These are phyloP conservation scores for Lepiota brunneoincarnata DNA, from an alignment of 768 basidiomycete genomes.

Conservation along the genomic window DNA sequence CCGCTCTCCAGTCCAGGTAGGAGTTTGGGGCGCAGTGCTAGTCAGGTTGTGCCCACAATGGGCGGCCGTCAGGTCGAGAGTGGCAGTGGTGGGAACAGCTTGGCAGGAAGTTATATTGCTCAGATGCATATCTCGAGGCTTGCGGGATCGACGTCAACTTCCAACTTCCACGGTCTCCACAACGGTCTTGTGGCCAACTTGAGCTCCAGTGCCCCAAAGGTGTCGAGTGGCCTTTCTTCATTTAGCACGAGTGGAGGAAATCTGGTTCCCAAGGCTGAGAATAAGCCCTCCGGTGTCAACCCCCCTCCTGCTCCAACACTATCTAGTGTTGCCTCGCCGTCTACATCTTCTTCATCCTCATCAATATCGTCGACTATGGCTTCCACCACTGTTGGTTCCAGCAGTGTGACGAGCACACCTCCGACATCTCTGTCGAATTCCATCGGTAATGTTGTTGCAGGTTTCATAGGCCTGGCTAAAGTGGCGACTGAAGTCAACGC, in stretches of 20 bases:
- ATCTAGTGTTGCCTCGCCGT: conserved; percentile 23
- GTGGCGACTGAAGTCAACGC: conserved; percentile 24
- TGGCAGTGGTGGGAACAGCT: conserved; percentile 36
- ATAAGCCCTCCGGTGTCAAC: not conserved
- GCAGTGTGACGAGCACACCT: conserved; percentile 51
- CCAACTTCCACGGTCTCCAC: conserved; percentile 17
- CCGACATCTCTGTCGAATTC: conserved; percentile 54
- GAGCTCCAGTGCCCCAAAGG: conserved; percentile 40
- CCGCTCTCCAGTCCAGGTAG: conserved; percentile 61
- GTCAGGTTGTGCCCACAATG: conserved; percentile 13
- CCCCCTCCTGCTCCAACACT: conserved; percentile 7
- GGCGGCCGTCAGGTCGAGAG: conserved; percentile 24
- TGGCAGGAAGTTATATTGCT: conserved; percentile 39
- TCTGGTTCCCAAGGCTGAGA: conserved; percentile 2
- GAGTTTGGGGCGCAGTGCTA: conserved; percentile 30
- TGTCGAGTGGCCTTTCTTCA: conserved; percentile 35
- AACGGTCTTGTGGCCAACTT: conserved; percentile 30
- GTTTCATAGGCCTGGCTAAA: conserved; percentile 35
- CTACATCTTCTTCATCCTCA: conserved; percentile 52
- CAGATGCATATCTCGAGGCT: conserved; percentile 37
- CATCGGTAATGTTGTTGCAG: conserved; percentile 41
- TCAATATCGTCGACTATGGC: conserved; percentile 44
- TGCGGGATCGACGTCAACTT: conserved; percentile 20
- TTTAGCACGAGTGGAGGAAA: conserved; percentile 17
- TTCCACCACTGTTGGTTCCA: conserved; percentile 34